A percentile compares a stretch with the other conserved stretches of the same genome.
phyloP scores from a whole-genome alignment of 306 rosid genomes.

The Cicer yamashitae region DNA sequence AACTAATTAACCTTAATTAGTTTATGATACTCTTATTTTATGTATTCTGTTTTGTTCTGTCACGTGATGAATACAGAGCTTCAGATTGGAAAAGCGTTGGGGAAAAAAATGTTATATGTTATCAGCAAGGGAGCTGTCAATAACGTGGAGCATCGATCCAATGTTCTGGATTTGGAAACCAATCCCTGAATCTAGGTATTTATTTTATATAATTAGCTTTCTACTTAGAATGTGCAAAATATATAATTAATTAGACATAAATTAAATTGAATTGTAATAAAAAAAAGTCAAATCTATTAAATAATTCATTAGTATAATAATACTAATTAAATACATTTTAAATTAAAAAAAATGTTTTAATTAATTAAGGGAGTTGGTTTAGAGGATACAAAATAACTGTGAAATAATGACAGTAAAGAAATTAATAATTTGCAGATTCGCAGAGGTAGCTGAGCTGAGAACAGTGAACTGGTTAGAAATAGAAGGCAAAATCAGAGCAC shows the following conservation, averaged over 20 bases:
- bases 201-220: not conserved
- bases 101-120: conserved; percentile 56
- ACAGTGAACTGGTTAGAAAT: conserved; percentile 65
- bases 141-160: conserved; percentile 59
- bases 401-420: not conserved
- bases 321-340: too few species aligned
- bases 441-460: conserved; percentile 58
- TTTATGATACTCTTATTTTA: not conserved
- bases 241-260: too few species aligned
- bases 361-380: too few species aligned
- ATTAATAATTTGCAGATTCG: conserved; percentile 50
- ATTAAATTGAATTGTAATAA: not conserved
- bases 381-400: too few species aligned
- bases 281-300: not conserved
- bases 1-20: not conserved
- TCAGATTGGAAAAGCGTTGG: conserved; percentile 53
- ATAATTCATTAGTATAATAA: too few species aligned
- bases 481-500: conserved; percentile 53
- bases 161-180: conserved; percentile 64
- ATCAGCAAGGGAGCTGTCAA: conserved; percentile 61
- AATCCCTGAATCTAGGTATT: conserved; percentile 57
- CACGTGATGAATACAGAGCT: conserved; percentile 47
- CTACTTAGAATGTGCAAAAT: too few species aligned
- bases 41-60: not conserved
- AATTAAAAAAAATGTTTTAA: too few species aligned